Percentiles rank a stretch among this genome's conserved stretches.
Conservation (phyloP, 495 filamentous ascomycete genomes). For the Jackrogersella multiformis region DNA sequence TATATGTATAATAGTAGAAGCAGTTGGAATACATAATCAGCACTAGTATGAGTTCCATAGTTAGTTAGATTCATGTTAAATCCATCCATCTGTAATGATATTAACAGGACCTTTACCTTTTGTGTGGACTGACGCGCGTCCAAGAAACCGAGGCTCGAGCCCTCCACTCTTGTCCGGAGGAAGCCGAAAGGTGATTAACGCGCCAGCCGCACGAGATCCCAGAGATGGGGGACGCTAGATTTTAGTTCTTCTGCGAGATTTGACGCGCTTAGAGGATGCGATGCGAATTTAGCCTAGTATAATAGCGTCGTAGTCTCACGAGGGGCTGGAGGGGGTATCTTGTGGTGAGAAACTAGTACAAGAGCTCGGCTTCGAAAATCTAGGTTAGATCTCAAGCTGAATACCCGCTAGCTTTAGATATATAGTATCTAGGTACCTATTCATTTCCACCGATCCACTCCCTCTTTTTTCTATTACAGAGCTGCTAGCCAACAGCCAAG, state of each 20-base stretch:
- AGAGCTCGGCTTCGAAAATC: conserved; percentile 12
- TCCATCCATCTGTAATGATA: neutral
- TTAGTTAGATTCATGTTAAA: neutral
- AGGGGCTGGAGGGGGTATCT: neutral
- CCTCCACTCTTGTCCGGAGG: conserved; percentile 42
- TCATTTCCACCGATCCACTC: conserved; percentile 9
- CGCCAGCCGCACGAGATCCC: conserved; percentile 40
- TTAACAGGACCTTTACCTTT: neutral
- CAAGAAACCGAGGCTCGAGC: conserved; percentile 19
- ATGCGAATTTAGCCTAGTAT: conserved; percentile 37
- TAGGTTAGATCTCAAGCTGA: conserved; percentile 23
- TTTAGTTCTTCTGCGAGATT: conserved; percentile 29
- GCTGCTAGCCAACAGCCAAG: conserved; percentile 12
- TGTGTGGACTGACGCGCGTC: conserved; percentile 33
- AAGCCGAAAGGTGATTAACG: conserved; percentile 38
- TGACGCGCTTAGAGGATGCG: conserved; percentile 8
- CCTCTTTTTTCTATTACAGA: neutral
- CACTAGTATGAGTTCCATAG: neutral
- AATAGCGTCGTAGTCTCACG: conserved; percentile 27
- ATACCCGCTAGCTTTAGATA: conserved; percentile 30
- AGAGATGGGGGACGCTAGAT: conserved; percentile 36
- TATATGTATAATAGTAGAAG: neutral
- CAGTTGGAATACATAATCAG: neutral
- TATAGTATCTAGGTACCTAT: conserved; percentile 22
- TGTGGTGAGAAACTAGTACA: conserved; percentile 15